These are phyloP conservation scores for Plantago ovata DNA, from an alignment of 257 asterid genomes.

Conservation along the genomic window DNA sequence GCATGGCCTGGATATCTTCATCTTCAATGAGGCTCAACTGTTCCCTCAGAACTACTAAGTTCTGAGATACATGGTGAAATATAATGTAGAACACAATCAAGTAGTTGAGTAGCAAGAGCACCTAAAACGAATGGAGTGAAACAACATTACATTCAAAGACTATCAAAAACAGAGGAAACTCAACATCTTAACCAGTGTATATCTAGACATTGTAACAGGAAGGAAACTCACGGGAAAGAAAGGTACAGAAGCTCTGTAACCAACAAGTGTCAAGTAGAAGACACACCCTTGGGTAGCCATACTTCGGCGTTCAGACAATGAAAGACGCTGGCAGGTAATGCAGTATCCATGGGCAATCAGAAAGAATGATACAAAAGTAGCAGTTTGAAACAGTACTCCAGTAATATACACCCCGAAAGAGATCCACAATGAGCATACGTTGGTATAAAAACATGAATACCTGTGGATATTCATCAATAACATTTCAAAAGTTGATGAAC, in stretches of 20 bases:
- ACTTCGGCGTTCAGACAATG: constrained; percentile 61
- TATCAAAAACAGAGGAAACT: not conserved
- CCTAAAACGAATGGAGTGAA: constrained; percentile 32
- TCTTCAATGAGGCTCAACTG: constrained; percentile 65
- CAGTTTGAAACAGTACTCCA: constrained; percentile 71
- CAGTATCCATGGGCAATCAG: constrained; percentile 81
- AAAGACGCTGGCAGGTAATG: constrained; percentile 70
- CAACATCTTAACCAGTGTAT: not conserved
- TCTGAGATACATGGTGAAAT: constrained; percentile 60
- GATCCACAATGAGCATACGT: constrained; percentile 81
- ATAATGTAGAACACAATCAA: constrained; percentile 53
- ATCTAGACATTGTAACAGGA: not conserved
- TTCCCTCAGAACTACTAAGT: constrained; percentile 51
- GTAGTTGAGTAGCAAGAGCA: constrained; percentile 52
- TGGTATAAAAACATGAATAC: constrained; percentile 60
- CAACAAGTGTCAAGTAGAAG: constrained; percentile 75
- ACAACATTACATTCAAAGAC: not conserved
- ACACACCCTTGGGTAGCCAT: constrained; percentile 57
- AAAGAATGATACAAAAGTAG: constrained; percentile 55
- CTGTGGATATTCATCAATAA: constrained; percentile 28
- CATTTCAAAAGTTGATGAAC: too few relatives aligned
- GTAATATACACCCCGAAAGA: constrained; percentile 83
- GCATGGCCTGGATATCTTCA: constrained; percentile 69
- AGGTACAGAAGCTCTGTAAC: constrained; percentile 78
- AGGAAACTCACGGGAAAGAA: constrained; percentile 67